Base-by-base conservation (phyloP, 2,329 filamentous ascomycete species). In the Exserohilum rostratum region DNA sequence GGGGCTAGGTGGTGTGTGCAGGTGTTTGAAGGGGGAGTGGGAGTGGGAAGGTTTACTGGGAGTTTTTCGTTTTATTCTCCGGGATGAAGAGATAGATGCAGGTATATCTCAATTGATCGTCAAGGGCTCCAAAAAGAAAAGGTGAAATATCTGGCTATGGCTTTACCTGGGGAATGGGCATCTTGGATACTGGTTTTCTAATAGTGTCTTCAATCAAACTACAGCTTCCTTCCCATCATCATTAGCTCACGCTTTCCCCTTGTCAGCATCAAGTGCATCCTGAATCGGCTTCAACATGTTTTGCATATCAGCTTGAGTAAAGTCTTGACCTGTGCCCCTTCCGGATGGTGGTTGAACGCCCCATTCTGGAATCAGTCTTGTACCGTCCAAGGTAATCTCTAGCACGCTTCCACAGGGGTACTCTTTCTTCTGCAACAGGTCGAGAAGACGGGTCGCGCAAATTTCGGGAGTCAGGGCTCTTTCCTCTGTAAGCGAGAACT, bases 381-480 rank as follows among this genome's bases (percentile, higher is more conserved):
- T 50, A 1, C 69, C 68, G 0, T 11, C 39, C 46, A 64, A 40
- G 10, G 56, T 65, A 3, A 71, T 22, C 35, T 71, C 65, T 11
- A 68, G 20, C 30, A 71, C 58, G 7, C 60, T 68, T 2, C 69
- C 69, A 39, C 67, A 69, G 3, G 46, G 45, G 44, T 66, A 68
- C 38, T 68, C 58, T 39, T 66, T 68, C 65, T 70, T 65, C 54
- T 71, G 68, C 10, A 72, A 18, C 30, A 72, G 25, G 2, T 67
- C 46, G 4, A 71, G 25, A 34, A 72, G 60, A 17, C 57, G 39
- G 6, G 35, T 42, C 7, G 69, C 69, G 7, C 70, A 68, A 1
- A 46, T 44, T 1, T 70, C 62, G n/a, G 68, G 64, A 0, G 50
- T 61, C 9, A 70, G 44, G 2, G 55, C 58, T 3, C 44, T 53